Conservation (phyloP, 176 grass and related monocot genomes). For the Eremochloa ophiuroides region DNA sequence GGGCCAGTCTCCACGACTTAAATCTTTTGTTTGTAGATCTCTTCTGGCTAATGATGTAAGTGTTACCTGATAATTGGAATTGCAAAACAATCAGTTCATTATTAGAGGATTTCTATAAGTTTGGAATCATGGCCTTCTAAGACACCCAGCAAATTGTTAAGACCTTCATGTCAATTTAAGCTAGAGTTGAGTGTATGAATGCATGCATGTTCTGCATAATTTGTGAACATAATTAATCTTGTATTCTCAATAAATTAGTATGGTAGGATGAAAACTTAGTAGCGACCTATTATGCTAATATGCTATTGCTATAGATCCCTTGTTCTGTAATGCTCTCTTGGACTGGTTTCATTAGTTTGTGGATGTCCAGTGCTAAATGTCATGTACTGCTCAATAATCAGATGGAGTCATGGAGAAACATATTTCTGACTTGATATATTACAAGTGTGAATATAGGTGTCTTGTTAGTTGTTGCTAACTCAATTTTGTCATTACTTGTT, state of each 20-base stretch:
- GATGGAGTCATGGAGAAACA: neutral
- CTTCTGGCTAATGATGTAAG: constrained; percentile 62
- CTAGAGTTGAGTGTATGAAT: constrained; percentile 7
- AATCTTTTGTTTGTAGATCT: constrained; percentile 54
- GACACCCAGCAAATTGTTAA: neutral
- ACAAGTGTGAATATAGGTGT: neutral
- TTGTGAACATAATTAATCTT: neutral
- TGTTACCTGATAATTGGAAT: neutral
- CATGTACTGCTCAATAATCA: neutral
- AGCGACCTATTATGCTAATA: constrained; percentile 1
- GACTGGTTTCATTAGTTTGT: neutral
- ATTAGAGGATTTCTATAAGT: neutral
- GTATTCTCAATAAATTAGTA: neutral
- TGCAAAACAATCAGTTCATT: neutral
- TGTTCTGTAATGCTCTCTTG: neutral
- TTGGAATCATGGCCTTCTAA: neutral
- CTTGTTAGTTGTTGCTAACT: neutral
- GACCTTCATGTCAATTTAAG: constrained; percentile 1
- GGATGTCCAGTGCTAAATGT: neutral
- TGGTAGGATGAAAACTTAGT: neutral
- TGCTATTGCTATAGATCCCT: neutral
- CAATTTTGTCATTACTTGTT: neutral
- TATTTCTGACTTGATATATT: neutral
- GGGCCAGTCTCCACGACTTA: constrained; percentile 57
- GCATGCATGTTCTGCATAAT: neutral